Conservation (phyloP, 352 stramenopile species). For the Phytophthora chlamydospora region DNA sequence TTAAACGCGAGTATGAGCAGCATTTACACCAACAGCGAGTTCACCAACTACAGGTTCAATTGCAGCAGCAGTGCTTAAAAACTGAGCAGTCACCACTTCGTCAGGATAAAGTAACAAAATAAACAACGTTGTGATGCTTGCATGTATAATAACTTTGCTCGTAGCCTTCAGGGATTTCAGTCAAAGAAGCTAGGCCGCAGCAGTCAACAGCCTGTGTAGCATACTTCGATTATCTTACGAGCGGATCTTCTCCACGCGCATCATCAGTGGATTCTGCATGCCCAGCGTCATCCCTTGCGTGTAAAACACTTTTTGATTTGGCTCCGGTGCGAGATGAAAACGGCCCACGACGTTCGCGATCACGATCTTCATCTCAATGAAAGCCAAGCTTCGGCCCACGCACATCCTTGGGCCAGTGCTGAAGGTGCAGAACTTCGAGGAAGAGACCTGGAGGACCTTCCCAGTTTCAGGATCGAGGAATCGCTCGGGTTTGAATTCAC, state of each 20-base stretch:
- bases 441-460: conserved; percentile 4
- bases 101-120: no score
- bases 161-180: no score
- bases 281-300: conserved; percentile 21
- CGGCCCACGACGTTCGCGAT: conserved; percentile 13
- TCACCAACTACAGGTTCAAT: neutral
- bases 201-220: no score
- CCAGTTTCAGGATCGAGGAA: conserved; percentile 34
- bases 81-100: neutral
- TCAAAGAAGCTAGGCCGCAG: no score
- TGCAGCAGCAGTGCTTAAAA: neutral
- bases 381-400: conserved; percentile 18
- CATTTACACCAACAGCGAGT: neutral
- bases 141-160: no score
- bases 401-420: conserved; percentile 16
- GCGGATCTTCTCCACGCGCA: neutral
- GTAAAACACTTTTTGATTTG: conserved; percentile 18
- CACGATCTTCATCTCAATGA: conserved; percentile 29
- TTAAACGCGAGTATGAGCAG: neutral
- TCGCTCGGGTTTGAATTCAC: conserved; percentile 43
- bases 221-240: no score
- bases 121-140: no score
- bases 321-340: conserved; percentile 12
- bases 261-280: conserved; percentile 24
- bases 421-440: conserved; percentile 16